These are phyloP conservation scores for Amborella trichopoda DNA, from an alignment of 164 flowering plant genomes.

Conservation along the genomic window DNA sequence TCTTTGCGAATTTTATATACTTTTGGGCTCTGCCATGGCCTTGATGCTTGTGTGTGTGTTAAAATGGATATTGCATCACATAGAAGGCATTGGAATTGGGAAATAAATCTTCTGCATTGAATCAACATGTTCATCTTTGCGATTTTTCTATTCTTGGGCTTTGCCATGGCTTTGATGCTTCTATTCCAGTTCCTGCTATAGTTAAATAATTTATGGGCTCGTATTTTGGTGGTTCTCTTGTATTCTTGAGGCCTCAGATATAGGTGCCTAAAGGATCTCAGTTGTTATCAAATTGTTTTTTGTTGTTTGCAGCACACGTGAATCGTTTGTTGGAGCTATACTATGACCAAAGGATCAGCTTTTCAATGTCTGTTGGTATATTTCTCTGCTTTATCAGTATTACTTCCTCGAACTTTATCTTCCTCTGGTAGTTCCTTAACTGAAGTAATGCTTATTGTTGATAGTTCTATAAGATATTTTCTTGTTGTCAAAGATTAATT, in stretches of 20 bases:
- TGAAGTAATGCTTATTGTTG: too few relatives aligned
- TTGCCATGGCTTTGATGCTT: not conserved
- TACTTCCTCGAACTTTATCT: too few relatives aligned
- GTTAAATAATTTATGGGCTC: not conserved
- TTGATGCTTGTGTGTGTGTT: not conserved
- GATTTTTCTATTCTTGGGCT: not conserved
- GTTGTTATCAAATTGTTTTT: not conserved
- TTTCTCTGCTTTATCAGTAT: slow-evolving; percentile 3
- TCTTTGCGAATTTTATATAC: too few relatives aligned
- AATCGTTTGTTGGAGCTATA: slow-evolving; percentile 68
- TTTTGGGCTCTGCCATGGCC: not conserved
- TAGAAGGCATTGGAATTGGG: not conserved
- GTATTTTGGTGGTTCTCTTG: not conserved
- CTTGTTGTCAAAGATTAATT: too few relatives aligned
- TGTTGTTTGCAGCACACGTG: slow-evolving; percentile 62
- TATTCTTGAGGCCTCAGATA: not conserved
- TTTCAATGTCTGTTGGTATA: slow-evolving; percentile 56
- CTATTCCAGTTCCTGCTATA: not conserved
- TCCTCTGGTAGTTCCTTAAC: too few relatives aligned
- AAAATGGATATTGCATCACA: too few relatives aligned
- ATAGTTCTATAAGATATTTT: too few relatives aligned
- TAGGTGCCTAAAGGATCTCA: not conserved
- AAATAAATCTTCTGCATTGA: not conserved
- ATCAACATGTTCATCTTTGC: not conserved
- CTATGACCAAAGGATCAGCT: slow-evolving; percentile 32